A percentile compares a stretch with the other conserved stretches of the same genome.
Evolutionary conservation across 2,329 filamentous ascomycete genomes (phyloP).

Genomic region (Periconia sp.): DNA sequence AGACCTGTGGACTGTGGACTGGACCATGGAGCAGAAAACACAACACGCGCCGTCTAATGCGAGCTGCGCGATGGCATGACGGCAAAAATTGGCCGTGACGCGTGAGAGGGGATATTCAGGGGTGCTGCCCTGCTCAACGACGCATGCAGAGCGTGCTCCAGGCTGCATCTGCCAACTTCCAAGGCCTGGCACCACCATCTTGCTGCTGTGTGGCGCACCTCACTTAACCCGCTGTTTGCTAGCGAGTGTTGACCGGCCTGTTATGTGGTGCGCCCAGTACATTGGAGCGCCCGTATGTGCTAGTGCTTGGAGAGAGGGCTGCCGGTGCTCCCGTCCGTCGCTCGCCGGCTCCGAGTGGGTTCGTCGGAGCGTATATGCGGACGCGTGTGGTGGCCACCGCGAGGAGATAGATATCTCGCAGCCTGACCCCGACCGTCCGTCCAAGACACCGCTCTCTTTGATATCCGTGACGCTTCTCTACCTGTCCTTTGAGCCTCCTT

Average conservation of each 20-base stretch:
- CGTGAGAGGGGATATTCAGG: background rate
- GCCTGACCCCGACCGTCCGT: background rate
- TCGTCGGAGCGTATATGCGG: background rate
- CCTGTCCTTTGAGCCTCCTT: background rate
- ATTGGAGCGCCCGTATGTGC: background rate
- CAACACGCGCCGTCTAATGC: background rate
- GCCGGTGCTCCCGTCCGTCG: constrained; percentile 4
- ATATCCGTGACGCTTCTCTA: no score
- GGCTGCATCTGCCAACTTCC: constrained; percentile 9
- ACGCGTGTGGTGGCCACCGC: background rate
- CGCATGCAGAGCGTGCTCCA: background rate
- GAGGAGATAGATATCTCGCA: constrained; percentile 1
- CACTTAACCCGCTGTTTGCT: background rate
- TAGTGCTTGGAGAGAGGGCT: constrained; percentile 1
- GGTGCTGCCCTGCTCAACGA: background rate
- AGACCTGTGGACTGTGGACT: no score
- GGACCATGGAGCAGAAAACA: no score
- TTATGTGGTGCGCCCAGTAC: constrained; percentile 6
- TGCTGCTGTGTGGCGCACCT: constrained; percentile 9
- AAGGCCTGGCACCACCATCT: constrained; percentile 1
- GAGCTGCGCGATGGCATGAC: background rate
- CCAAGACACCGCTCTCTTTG: background rate
- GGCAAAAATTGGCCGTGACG: background rate
- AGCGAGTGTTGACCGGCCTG: constrained; percentile 7
- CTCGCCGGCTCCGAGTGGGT: background rate